These are phyloP conservation scores for Aspergillus quadrilineatus DNA, from an alignment of 2,329 filamentous ascomycete genomes.

Conservation along the genomic window DNA sequence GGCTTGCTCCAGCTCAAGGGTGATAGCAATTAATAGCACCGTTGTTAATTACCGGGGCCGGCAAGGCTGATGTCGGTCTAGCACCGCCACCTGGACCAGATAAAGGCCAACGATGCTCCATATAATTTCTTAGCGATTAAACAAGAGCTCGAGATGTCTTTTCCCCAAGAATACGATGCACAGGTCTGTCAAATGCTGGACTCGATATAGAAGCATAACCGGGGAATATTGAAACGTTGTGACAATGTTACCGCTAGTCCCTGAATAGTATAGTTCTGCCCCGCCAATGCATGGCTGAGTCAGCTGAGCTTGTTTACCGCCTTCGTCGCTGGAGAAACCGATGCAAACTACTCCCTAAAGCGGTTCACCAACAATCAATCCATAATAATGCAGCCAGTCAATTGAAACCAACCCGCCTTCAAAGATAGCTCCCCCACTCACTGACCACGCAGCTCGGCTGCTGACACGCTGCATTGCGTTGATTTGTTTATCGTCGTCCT, in stretches of 20 bases:
- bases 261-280: conserved; percentile 9
- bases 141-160: not conserved
- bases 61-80: conserved; percentile 2
- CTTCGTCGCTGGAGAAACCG: conserved; percentile 34
- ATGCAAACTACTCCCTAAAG: not conserved
- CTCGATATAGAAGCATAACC: not conserved
- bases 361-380: conserved; percentile 2
- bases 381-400: not conserved
- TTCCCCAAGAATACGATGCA: not conserved
- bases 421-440: conserved; percentile 4
- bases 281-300: conserved; percentile 25
- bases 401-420: not conserved
- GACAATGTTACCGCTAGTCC: conserved; percentile 19
- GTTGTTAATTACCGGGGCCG: conserved; percentile 11
- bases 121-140: not conserved
- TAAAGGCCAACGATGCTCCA: not conserved
- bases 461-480: conserved; percentile 17
- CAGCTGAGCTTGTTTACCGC: conserved; percentile 36
- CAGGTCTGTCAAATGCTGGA: not conserved
- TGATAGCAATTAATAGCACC: conserved; percentile 7
- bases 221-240: conserved; percentile 12
- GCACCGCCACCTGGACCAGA: not conserved
- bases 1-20: conserved; percentile 1
- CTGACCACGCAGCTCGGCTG: conserved; percentile 16
- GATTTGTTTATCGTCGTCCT: conserved; percentile 12